Evolutionary conservation across 257 asterid species (phyloP).

Genomic region (Forsythia viridissima): DNA sequence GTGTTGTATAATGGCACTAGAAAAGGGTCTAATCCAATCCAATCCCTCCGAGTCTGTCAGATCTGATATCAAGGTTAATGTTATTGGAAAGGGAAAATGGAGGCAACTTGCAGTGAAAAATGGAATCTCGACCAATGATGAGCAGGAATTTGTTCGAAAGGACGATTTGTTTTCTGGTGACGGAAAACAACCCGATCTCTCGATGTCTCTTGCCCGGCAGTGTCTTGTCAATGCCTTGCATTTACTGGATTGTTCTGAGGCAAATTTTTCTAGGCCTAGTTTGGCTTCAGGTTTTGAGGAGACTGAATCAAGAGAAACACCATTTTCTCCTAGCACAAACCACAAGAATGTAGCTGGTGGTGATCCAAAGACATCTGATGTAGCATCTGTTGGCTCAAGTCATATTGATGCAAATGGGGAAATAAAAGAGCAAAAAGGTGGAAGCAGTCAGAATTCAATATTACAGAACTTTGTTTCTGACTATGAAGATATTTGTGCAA

Average conservation of each 20-base stretch:
- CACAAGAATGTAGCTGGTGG: constrained; percentile 35
- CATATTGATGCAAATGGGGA: constrained; percentile 66
- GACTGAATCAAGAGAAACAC: constrained; percentile 47
- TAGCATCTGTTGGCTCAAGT: constrained; percentile 31
- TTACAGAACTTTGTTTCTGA: constrained; percentile 54
- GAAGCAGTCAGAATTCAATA: constrained; percentile 47
- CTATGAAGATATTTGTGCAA: constrained; percentile 44
- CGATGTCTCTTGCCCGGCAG: constrained; percentile 62
- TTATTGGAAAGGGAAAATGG: constrained; percentile 92
- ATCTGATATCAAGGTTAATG: constrained; percentile 53
- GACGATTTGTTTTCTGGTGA: constrained; percentile 35
- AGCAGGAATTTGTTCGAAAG: constrained; percentile 24
- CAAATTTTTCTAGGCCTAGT: constrained; percentile 36
- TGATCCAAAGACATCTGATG: constrained; percentile 43
- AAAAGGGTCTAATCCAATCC: constrained; percentile 64
- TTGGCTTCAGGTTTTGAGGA: constrained; percentile 31
- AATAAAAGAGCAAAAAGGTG: constrained; percentile 66
- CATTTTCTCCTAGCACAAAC: constrained; percentile 31
- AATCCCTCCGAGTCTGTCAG: constrained; percentile 32
- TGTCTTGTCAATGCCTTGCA: constrained; percentile 72
- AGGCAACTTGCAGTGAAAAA: constrained; percentile 63
- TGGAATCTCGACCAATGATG: constrained; percentile 38
- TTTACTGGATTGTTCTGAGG: constrained; percentile 54
- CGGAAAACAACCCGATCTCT: constrained; percentile 49
- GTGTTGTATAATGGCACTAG: constrained; percentile 87